Evolutionary conservation across 2,329 filamentous ascomycete genomes (phyloP), one percentile per base, ranked within the genome.

Genomic region (Hypoxylon sp.): DNA sequence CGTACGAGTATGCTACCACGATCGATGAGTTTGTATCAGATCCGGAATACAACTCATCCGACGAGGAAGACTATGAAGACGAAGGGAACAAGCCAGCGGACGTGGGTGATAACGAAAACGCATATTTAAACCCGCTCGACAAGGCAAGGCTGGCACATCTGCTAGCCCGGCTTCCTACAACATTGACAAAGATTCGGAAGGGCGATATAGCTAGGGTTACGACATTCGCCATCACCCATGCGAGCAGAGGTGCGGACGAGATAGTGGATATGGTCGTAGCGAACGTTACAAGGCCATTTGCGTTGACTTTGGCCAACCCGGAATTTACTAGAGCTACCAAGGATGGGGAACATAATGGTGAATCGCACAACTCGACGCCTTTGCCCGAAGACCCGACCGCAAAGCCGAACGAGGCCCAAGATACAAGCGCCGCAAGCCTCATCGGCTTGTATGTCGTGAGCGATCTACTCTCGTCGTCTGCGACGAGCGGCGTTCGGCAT

Each of bases 191-290:
- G 64, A 80, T 97, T 21, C 84, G 91, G 23, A 91, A 91, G 69
- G 92, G 92, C 2, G 92, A 98, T 69, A 85, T 98, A 41, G 93
- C 92, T 1, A 84, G 92, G 4, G 82, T 97, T 2, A 94, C 93
- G 1, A 84, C 89, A 2, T 97, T 98, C 74, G 93, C 93, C 10
- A 92, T 98, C 53, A 88, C 88, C 2, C 92, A 98, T 72, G 90
- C 92, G 1, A 91, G 89, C 33, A 83, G 87, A 17, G 95, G 93
- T 13, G 90, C 91, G 10, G 90, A 96, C 63, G 95, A 98, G 76
- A 88, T 97, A 29, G 92, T 96, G n/a, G 85, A 94, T 46, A 85
- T 96, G 75, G 87, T 98, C 31, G 84, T 96, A 0, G 82, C 87
- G 1, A 98, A 99, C 68, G 81, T 98, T 27, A 81, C 89, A 57